Evolutionary conservation across 768 basidiomycete genomes (phyloP), one percentile per base, ranked within the genome.

Genomic region (Epithele typhae): DNA sequence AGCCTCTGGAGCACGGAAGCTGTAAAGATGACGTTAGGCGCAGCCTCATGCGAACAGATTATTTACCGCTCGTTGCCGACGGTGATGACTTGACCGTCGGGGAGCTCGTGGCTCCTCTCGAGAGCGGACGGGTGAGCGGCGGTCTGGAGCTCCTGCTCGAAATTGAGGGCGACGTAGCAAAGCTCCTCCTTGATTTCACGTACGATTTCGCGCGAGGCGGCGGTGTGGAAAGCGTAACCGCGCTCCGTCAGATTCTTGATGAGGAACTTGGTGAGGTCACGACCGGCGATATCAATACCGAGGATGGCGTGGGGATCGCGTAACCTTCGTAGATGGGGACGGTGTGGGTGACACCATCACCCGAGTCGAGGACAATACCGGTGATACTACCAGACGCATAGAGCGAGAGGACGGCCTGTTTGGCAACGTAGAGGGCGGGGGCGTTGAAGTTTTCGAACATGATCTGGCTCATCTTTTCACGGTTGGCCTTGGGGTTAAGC

Each of bases 361-460:
- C 96, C 4, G 96, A 99, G 66, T 99, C 96, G 52, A 99, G 94
- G 39, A 99, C 96, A 30, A 99, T 95, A 45, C 96, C 96, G 11
- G 96, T 98, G 40, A 93, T 94, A 42, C 98, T 71, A 73, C 96
- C 95, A 97, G 61, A 96, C 8, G 96, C 96, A 65, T 99, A 99
- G 11, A 99, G 74, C 4, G 96, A 98, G 67, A 99, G 72, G 40
- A 99, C 96, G 3, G 96, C 96, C 71, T 99, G 96, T 50, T 98
- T 97, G n/a, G 96, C 96, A 2, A 99, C 85, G 66, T 98, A 98
- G 46, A 98, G 91, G 0, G 91, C 90, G 14, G 83, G 82, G 60
- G 98, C 96, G 3, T 91, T 92, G 66, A 96, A 99, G 52, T 95
- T 89, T 71, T 99, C 96, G 63, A 99, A 97, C 96, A 99, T 99